Base-by-base conservation (phyloP, 1,284 basidiomycete genomes). In the Marasmius tenuissimus region DNA sequence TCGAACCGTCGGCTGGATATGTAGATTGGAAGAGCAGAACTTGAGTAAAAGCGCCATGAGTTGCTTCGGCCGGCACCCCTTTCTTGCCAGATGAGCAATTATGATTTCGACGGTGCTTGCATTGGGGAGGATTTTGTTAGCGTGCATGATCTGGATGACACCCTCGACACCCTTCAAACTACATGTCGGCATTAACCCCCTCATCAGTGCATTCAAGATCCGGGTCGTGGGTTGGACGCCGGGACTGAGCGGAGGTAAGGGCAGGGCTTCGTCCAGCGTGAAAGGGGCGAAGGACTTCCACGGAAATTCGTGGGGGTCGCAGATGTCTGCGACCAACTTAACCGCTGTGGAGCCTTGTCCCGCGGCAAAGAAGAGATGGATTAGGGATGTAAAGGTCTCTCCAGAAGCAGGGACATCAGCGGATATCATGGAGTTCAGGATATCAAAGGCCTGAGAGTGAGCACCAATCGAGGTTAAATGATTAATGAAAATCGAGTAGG, bases 401-500 rank as follows among this genome's bases (percentile, higher is more conserved):
- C 75, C 67, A 59, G 88, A 84, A 10, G 83, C 80, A n/a, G 66
- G 65, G 55, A 86, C 71, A 50, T 76, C 77, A 14, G 73, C 68
- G 12, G 69, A 61, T 47, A 74, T 67, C 81, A 91, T 85, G 38
- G 76, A 76, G 42, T 78, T 70, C 52, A 87, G 72, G 47, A 89
- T 72, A 34, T 72, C 69, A 54, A 83, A 69, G 9, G 84, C 79
- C 48, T 77, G 76, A n/a, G 74, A 62, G 22, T 85, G 72, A 65
- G 86, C 79, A 38, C 73, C 73, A 45, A 74, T 75, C 18, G 68
- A 72, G n/a, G 82, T 80, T 57, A 86, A 71, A 65, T 85, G 79
- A 67, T 86, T 82, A 69, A 91, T 82, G 63, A 90, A 78, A 37
- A 88, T 83, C 10, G 84, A 82, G 73, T 85, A 89, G 1, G 90